Evolutionary conservation across 2,329 filamentous ascomycete species (phyloP).

Genomic region (Chaetomiaceae sp.): DNA sequence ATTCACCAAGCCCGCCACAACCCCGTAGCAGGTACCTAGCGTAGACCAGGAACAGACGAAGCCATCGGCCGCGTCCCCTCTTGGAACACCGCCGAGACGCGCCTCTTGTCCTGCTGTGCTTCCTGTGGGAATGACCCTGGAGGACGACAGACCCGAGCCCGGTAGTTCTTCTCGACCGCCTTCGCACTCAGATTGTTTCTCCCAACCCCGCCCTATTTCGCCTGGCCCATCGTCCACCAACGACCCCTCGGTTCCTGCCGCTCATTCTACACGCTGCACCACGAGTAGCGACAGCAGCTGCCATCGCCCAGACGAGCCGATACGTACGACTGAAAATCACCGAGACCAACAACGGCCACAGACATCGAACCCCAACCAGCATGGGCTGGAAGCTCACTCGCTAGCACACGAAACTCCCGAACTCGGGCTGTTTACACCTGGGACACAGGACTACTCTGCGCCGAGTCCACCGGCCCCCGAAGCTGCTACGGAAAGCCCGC

Average conservation of each 20-base stretch:
- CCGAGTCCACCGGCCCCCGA: constrained; percentile 6
- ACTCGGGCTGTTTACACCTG: not conserved
- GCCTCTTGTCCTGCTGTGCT: not conserved
- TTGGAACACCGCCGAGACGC: constrained; percentile 6
- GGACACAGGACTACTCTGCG: constrained; percentile 6
- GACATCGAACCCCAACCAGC: constrained; percentile 26
- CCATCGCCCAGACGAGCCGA: constrained; percentile 14
- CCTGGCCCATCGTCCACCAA: constrained; percentile 4
- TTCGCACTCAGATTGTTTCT: not conserved
- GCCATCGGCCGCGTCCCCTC: not conserved
- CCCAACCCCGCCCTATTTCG: constrained; percentile 5
- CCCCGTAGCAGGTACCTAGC: not conserved
- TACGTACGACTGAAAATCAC: constrained; percentile 16
- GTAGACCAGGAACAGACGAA: not conserved
- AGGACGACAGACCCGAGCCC: constrained; percentile 11
- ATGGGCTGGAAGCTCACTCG: constrained; percentile 30
- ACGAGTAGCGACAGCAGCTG: constrained; percentile 2
- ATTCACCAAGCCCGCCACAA: not conserved
- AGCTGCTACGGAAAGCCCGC: constrained; percentile 5
- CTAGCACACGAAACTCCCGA: constrained; percentile 21
- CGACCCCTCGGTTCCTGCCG: constrained; percentile 19
- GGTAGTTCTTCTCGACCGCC: constrained; percentile 6
- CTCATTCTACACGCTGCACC: constrained; percentile 12
- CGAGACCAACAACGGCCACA: constrained; percentile 20
- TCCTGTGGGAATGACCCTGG: constrained; percentile 17